Base-by-base conservation (phyloP, 2,329 filamentous ascomycete genomes). In the Epichloe sylvatica region DNA sequence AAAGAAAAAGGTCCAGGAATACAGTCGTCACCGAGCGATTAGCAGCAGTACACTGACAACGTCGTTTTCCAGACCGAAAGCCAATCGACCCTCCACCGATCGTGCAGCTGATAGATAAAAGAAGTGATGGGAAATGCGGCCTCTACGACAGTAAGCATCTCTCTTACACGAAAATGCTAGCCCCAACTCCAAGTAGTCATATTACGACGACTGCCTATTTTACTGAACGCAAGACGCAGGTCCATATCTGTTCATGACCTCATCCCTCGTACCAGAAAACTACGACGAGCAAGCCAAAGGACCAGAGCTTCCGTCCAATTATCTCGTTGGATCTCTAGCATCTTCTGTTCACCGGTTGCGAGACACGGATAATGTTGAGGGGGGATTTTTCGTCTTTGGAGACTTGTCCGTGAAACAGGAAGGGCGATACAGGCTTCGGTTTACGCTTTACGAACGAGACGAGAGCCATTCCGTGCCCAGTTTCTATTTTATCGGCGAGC, bases 351-450 rank as follows among this genome's bases (percentile, higher is more conserved):
- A 94, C 64, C 77, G 86, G 49, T 70, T 94, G 49, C 91, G 92
- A 64, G 86, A 94, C 61, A 74, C 79, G 3, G 75, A 83, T 59
- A 89, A 89, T 60, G 72, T 71, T 69, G 86, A 92, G 64, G 84
- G 84, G 87, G 87, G 83, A 1, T 94, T 89, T 67, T 94, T 94
- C 60, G 83, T 94, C n/a, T 94, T 94, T 65, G 85, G 85, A 5
- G 88, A 95, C 64, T 72, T 95, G 21, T 92, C 86, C 0, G 80
- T 91, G 52, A 84, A 84, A 61, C 72, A 80, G 23, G 78, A 85
- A 58, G 89, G 89, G 33, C 73, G 71, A 19, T 91, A 81, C 61
- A 75, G 82, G 36, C 73, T 95, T 38, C 77, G 81, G 49, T 94
- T 95, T 62, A 83, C 78, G 45, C 73, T 94, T 13, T 90, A 84